phyloP scores from a whole-genome alignment of 129 eudicot species.

The Erigeron canadensis region DNA sequence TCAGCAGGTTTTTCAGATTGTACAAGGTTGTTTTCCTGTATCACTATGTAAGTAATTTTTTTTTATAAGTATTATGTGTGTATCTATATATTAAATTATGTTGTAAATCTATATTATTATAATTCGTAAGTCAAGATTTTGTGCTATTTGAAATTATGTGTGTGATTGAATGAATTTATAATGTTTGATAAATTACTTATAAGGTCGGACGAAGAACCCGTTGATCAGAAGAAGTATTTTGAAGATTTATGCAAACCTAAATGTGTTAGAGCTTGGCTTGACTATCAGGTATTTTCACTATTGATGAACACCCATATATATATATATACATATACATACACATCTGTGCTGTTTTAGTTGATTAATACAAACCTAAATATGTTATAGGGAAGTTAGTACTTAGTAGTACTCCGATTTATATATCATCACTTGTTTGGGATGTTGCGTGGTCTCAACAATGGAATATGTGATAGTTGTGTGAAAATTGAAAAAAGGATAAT shows the following conservation, averaged over 20 bases:
- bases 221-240: conserved; percentile 63
- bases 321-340: background rate
- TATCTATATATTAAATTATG: too few species aligned
- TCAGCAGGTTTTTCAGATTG: too few species aligned
- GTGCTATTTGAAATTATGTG: background rate
- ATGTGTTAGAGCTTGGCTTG: conserved; percentile 68
- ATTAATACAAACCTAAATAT: too few species aligned
- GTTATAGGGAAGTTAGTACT: too few species aligned
- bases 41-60: too few species aligned
- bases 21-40: too few species aligned
- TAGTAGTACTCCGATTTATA: too few species aligned
- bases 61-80: too few species aligned
- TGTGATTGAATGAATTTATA: background rate
- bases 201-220: conserved; percentile 85
- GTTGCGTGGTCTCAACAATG: background rate
- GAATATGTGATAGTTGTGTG: background rate
- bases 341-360: too few species aligned
- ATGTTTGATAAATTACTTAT: background rate
- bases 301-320: too few species aligned
- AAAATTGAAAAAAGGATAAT: background rate
- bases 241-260: conserved; percentile 78
- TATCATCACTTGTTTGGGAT: too few species aligned
- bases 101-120: too few species aligned
- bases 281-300: conserved; percentile 61
- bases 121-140: background rate